phyloP scores from a whole-genome alignment of 176 grass and related monocot species.

The Poa annua region DNA sequence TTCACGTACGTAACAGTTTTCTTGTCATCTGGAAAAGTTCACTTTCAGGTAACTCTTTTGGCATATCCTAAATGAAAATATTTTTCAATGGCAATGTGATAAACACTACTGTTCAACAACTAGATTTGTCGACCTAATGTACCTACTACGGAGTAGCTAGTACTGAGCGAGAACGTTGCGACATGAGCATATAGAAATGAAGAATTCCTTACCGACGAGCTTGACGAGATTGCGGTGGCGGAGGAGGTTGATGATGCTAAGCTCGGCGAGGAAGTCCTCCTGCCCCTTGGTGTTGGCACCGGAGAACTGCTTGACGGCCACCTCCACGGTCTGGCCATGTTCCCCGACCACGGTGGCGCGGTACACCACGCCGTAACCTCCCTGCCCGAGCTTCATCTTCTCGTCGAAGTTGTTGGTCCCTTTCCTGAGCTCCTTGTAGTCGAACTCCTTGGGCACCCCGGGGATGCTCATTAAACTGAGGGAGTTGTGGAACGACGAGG shows the following conservation, averaged over 20 bases:
- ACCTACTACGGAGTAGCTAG: background rate
- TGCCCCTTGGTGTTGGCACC: conserved; percentile 77
- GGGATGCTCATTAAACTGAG: conserved; percentile 62
- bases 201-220: conserved; percentile 55
- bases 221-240: conserved; percentile 85
- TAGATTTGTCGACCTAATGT: background rate
- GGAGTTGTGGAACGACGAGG: conserved; percentile 40
- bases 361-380: conserved; percentile 88
- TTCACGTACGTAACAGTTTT: background rate
- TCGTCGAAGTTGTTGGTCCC: conserved; percentile 85
- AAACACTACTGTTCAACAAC: background rate
- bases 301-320: conserved; percentile 91
- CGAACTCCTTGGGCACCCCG: conserved; percentile 79
- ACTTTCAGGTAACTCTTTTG: background rate
- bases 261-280: conserved; percentile 91
- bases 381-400: conserved; percentile 84
- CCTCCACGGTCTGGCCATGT: conserved; percentile 48
- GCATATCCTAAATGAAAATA: background rate
- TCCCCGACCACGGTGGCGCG: conserved; percentile 64
- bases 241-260: conserved; percentile 90
- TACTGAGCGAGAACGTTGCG: background rate
- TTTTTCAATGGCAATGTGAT: background rate
- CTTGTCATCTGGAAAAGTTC: background rate
- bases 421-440: conserved; percentile 71
- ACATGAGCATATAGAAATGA: background rate